Evolutionary conservation across 2,329 filamentous ascomycete genomes (phyloP), one percentile per base, ranked within the genome.

Genomic region (Pseudopithomyces maydicus): DNA sequence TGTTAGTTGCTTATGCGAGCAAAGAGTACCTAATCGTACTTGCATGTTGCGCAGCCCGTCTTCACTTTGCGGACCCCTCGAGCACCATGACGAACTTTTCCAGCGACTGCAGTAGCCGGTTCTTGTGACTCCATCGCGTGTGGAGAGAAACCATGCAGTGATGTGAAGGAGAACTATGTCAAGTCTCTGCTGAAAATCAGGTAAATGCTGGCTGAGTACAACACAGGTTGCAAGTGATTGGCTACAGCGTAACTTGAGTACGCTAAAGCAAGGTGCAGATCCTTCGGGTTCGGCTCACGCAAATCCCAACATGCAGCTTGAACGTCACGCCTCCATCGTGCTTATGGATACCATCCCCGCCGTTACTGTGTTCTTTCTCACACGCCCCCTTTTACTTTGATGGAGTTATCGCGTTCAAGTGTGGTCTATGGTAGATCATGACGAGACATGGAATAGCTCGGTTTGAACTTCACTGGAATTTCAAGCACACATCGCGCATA

Each of bases 61-160:
- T 42, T 48, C 6, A 49, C 52, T 7, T 42, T 49, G 3, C 52
- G 52, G 14, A 14, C 22, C 8, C 52, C 52, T 43, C 45, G 32
- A 23, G 52, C 53, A 17, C 49, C 52, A n/a, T 20, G 64, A 61
- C 26, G 68, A 64, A 63, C 47, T 4, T 29, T 29, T 15, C 14
- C 15, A 19, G 20, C 17, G 35, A n/a, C 22, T 23, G 15, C 39
- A 5, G 20, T 22, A 23, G 15, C 20, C 17, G 14, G 14, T 17
- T 11, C 11, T 15, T 19, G 6, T 15, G n/a, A 15, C 3, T 48
- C 14, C 29, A n/a, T n/a, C 19, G 6, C 10, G 32, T 22, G 44
- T 19, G n/a, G 12, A 17, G 33, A 15, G 17, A 47, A n/a, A 15
- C 8, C 26, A 19, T 35, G 29, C 15, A 19, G 44, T 6, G 4